These are phyloP conservation scores for Orbilia ellipsospora DNA, from an alignment of 2,329 filamentous ascomycete species.

Conservation along the genomic window DNA sequence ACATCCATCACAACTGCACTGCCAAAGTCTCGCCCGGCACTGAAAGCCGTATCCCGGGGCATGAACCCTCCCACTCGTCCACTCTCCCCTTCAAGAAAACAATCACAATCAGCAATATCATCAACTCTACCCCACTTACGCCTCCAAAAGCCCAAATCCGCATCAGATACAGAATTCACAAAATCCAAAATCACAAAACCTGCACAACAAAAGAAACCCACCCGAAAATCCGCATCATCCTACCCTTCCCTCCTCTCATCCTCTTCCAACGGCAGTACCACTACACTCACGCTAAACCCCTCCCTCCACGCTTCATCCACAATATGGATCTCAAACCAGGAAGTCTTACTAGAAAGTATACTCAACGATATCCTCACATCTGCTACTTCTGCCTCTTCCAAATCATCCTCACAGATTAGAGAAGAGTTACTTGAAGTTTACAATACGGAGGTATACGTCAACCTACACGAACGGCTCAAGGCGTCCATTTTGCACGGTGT, in stretches of 20 bases:
- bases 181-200: slow-evolving; percentile 30
- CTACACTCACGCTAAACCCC: slow-evolving; percentile 10
- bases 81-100: slow-evolving; percentile 11
- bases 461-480: slow-evolving; percentile 40
- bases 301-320: slow-evolving; percentile 4
- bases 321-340: slow-evolving; percentile 42
- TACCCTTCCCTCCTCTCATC: slow-evolving; percentile 27
- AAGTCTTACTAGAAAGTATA: slow-evolving; percentile 34
- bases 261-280: not conserved
- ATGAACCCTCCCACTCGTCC: slow-evolving; percentile 40
- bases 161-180: slow-evolving; percentile 43
- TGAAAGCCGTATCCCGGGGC: slow-evolving; percentile 37
- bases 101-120: not conserved
- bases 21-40: slow-evolving; percentile 28
- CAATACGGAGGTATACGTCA: slow-evolving; percentile 31
- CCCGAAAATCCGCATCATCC: slow-evolving; percentile 48
- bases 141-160: slow-evolving; percentile 35
- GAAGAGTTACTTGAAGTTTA: slow-evolving; percentile 22
- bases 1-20: not conserved
- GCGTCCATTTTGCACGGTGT: slow-evolving; percentile 46
- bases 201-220: slow-evolving; percentile 16
- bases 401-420: slow-evolving; percentile 9
- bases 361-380: slow-evolving; percentile 28
- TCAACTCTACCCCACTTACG: not conserved
- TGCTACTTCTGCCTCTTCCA: not conserved